A percentile compares a stretch with the other conserved stretches of the same genome.
phyloP scores from a whole-genome alignment of 139 green algal genomes.

The Chlamydomonas schloesseri region DNA sequence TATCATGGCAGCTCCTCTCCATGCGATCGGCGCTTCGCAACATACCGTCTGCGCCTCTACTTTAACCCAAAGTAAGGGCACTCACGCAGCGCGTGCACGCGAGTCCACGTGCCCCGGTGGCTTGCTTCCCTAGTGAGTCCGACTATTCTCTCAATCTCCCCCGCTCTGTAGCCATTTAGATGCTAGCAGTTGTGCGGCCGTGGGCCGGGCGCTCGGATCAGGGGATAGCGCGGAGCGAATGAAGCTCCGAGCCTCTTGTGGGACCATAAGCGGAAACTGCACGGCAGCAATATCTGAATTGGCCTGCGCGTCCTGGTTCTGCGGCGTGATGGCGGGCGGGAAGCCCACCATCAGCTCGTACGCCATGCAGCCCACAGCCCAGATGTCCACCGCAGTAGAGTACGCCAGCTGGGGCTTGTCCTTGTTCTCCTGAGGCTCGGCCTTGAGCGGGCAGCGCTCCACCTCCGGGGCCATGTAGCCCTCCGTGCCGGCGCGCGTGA shows the following conservation, averaged over 20 bases:
- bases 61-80: no score
- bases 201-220: no score
- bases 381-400: conserved; percentile 27
- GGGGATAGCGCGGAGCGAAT: background rate
- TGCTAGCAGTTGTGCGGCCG: no score
- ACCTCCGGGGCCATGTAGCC: conserved; percentile 48
- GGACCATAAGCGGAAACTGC: background rate
- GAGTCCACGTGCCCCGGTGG: no score
- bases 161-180: no score
- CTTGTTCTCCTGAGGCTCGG: conserved; percentile 48
- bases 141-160: no score
- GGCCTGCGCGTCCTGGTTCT: background rate
- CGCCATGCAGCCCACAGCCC: background rate
- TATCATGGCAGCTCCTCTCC: no score
- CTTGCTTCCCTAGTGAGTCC: no score
- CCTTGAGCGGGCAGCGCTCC: conserved; percentile 48
- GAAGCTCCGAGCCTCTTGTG: background rate
- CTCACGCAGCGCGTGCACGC: no score
- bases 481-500: conserved; percentile 3
- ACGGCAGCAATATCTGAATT: background rate
- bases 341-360: conserved; percentile 1
- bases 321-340: background rate
- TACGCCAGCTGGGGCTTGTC: conserved; percentile 6
- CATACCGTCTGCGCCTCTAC: no score
- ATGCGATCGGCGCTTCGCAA: no score